Evolutionary conservation across 208 protist species (phyloP), one percentile per base, ranked within the genome.

Genomic region (Leishmania braziliensis): DNA sequence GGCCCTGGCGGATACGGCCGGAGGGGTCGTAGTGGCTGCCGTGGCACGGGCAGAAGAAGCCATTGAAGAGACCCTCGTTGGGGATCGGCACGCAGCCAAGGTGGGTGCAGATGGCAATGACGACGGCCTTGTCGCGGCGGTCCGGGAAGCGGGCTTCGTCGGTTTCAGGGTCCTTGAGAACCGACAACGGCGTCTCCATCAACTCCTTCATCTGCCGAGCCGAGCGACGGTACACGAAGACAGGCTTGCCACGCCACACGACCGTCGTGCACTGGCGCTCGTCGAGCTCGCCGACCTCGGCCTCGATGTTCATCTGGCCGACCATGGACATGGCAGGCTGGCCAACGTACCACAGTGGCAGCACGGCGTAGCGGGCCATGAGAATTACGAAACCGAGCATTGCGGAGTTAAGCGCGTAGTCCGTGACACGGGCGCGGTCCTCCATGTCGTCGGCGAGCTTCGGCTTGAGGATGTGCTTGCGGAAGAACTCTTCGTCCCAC

Each of bases 41-140:
- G 91, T 99, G 99, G 96, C 99, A 99, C 14, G 99, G 99, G 91
- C 99, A 99, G 94, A 99, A 99, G 93, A 98, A 99, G 68, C 98
- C 99, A 83, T 94, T 95, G 88, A 97, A 99, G 74, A 99, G 97
- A 63, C 99, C 99, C 77, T 96, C 95, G 84, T 99, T 98, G 54
- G 91, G 91, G 78, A 99, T 97, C 76, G 99, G 99, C 51, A 99
- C 98, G 82, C 99, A 99, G 85, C 99, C 99, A 18, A 99, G 91
- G 89, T 99, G 99, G 18, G 99, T 99, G 94, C 99, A 99, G 68
- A 99, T 99, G 84, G 98, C 99, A 82, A 99, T 95, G 5, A 99
- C 87, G 54, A 99, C 91, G 36, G 99, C 93, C 93, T 95, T 98
- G 73, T 99, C 95, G 68, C 91, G 90, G 72, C 95, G 86, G 72